These are phyloP conservation scores for Coniferiporia sulphurascens DNA, from an alignment of 1,284 basidiomycete species.

Conservation along the genomic window DNA sequence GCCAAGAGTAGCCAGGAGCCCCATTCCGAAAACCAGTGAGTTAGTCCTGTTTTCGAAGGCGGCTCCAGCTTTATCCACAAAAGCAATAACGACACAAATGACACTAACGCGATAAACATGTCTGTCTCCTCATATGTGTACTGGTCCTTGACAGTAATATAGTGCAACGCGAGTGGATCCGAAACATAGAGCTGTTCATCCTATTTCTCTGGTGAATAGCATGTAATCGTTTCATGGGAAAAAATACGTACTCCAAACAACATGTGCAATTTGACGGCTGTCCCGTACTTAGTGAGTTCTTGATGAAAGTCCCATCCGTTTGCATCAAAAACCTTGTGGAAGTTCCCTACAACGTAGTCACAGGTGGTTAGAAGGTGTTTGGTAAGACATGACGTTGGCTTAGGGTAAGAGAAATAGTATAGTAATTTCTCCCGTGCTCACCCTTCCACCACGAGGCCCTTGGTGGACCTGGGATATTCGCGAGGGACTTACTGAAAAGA, in stretches of 20 bases:
- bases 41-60: not conserved
- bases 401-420: not conserved
- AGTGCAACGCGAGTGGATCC: constrained; percentile 26
- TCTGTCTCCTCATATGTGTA: constrained; percentile 27
- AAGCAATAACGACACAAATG: not conserved
- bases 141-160: constrained; percentile 31
- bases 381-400: not conserved
- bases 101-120: constrained; percentile 20
- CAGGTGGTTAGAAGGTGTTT: not conserved
- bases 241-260: constrained; percentile 23
- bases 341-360: constrained; percentile 10
- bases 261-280: constrained; percentile 20
- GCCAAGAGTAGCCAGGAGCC: constrained; percentile 22
- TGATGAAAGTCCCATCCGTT: constrained; percentile 24
- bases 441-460: constrained; percentile 19
- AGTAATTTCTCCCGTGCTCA: not conserved
- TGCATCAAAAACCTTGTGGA: constrained; percentile 18
- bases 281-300: constrained; percentile 21
- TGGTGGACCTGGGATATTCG: constrained; percentile 24
- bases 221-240: no score
- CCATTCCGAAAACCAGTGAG: constrained; percentile 19
- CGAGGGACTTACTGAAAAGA: not conserved
- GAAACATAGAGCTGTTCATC: constrained; percentile 18
- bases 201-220: not conserved
- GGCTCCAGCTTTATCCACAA: not conserved